A percentile compares a stretch with the other conserved stretches of the same genome.
Conservation (phyloP, 306 rosid genomes). For the Psophocarpus tetragonolobus region DNA sequence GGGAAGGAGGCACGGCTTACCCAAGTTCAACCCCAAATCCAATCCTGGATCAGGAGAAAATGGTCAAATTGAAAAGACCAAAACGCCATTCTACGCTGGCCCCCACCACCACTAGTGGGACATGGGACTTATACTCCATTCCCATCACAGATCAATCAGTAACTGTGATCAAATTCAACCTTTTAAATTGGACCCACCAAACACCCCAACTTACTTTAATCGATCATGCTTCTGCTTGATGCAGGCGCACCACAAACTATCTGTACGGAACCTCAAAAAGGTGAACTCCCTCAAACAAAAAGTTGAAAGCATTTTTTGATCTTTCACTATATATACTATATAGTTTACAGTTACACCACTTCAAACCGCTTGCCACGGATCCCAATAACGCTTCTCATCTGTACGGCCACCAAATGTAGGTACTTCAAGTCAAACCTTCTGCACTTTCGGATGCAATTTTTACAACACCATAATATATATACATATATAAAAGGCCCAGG, state of each 20-base stretch:
- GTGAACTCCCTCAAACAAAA: not conserved
- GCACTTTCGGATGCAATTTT: not conserved
- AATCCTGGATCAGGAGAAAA: not conserved
- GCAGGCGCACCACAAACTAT: slow-evolving; percentile 39
- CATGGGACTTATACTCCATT: slow-evolving; percentile 27
- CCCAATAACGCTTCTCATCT: slow-evolving; percentile 21
- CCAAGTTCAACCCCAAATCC: not conserved
- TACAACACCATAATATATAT: not conserved
- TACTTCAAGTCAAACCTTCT: not conserved
- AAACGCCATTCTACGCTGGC: not conserved
- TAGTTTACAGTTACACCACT: not conserved
- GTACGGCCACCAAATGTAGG: slow-evolving; percentile 21
- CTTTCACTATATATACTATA: not conserved
- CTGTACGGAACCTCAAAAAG: slow-evolving; percentile 35
- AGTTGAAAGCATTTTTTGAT: not conserved
- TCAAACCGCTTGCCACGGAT: slow-evolving; percentile 17
- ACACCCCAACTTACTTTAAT: slow-evolving; percentile 18
- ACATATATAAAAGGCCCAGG: no score
- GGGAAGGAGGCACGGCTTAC: not conserved
- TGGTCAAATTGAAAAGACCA: not conserved
- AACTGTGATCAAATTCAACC: slow-evolving; percentile 14
- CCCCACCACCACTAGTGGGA: slow-evolving; percentile 26
- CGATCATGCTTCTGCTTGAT: not conserved
- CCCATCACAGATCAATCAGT: slow-evolving; percentile 24
- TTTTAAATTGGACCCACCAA: slow-evolving; percentile 32